Evolutionary conservation across 2,329 filamentous ascomycete genomes (phyloP).

Genomic region (Periglandula ipomoeae): DNA sequence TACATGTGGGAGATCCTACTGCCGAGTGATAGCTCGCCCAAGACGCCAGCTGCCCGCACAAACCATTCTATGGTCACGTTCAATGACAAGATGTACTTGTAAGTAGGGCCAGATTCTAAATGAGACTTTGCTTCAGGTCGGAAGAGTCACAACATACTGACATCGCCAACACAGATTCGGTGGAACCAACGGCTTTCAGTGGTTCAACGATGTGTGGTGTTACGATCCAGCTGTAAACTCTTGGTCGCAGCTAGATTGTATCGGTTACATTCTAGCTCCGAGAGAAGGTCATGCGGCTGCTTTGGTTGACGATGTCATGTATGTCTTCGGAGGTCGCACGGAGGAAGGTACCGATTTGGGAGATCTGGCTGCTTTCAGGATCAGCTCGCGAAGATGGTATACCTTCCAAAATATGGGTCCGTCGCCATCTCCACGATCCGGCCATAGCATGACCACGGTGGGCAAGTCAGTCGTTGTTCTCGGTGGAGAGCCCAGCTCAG

Average conservation of each 20-base stretch:
- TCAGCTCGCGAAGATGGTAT: slow-evolving; percentile 84
- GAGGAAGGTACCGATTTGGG: slow-evolving; percentile 89
- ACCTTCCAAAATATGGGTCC: slow-evolving; percentile 99
- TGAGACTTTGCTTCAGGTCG: background rate
- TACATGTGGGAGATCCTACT: slow-evolving; percentile 96
- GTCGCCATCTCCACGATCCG: slow-evolving; percentile 84
- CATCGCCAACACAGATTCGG: slow-evolving; percentile 59
- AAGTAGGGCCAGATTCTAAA: slow-evolving; percentile 30
- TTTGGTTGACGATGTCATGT: slow-evolving; percentile 96
- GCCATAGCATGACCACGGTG: slow-evolving; percentile 94
- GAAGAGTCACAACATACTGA: no score
- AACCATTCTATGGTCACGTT: slow-evolving; percentile 90
- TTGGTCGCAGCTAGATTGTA: slow-evolving; percentile 89
- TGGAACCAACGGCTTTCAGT: slow-evolving; percentile 88
- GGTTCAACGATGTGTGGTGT: slow-evolving; percentile 99
- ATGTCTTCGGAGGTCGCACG: slow-evolving; percentile 92
- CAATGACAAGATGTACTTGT: slow-evolving; percentile 91
- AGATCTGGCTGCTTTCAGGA: slow-evolving; percentile 73
- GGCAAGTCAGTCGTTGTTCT: slow-evolving; percentile 88
- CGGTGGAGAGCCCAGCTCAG: slow-evolving; percentile 88
- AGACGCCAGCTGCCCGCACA: slow-evolving; percentile 76
- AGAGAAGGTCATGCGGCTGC: slow-evolving; percentile 92
- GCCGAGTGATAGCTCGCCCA: slow-evolving; percentile 43
- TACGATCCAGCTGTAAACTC: slow-evolving; percentile 77
- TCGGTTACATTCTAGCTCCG: slow-evolving; percentile 90